A percentile compares a stretch with the other conserved stretches of the same genome.
phyloP scores from a whole-genome alignment of 306 rosid species.

The Hippophae rhamnoides region DNA sequence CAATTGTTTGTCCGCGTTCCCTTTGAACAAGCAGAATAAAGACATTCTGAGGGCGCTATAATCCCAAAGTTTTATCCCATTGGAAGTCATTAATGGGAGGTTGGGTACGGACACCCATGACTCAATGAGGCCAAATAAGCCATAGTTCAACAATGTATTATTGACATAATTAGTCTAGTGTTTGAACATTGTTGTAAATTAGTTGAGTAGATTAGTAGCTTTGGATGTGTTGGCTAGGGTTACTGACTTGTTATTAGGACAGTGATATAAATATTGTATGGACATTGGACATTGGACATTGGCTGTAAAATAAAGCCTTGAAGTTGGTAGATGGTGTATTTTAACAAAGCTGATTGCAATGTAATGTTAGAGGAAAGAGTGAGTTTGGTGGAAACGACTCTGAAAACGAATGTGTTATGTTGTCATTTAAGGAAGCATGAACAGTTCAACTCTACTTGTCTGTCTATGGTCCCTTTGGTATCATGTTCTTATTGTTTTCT shows the following conservation, averaged over 20 bases:
- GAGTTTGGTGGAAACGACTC: too few relatives aligned
- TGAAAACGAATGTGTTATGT: too few relatives aligned
- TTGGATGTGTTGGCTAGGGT: background rate
- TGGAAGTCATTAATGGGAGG: background rate
- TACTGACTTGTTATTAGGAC: background rate
- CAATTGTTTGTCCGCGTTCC: constrained; percentile 95
- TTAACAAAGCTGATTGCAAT: too few relatives aligned
- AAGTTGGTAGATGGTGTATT: too few relatives aligned
- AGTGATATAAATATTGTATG: background rate
- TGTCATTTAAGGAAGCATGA: too few relatives aligned
- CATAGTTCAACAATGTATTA: background rate
- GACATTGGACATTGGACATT: background rate
- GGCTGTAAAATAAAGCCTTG: too few relatives aligned
- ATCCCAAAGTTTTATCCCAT: background rate
- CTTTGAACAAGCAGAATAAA: constrained; percentile 66
- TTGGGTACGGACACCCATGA: background rate
- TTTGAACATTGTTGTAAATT: background rate
- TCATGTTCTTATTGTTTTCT: too few relatives aligned
- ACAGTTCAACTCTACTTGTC: too few relatives aligned
- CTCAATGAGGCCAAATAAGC: background rate
- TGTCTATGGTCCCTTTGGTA: too few relatives aligned
- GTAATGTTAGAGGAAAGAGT: too few relatives aligned
- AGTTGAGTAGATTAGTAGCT: background rate
- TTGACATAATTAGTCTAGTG: background rate
- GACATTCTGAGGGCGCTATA: constrained; percentile 1